Evolutionary conservation across 108 stramenopile genomes (phyloP).

Genomic region (Fistulifera pelliculosa): DNA sequence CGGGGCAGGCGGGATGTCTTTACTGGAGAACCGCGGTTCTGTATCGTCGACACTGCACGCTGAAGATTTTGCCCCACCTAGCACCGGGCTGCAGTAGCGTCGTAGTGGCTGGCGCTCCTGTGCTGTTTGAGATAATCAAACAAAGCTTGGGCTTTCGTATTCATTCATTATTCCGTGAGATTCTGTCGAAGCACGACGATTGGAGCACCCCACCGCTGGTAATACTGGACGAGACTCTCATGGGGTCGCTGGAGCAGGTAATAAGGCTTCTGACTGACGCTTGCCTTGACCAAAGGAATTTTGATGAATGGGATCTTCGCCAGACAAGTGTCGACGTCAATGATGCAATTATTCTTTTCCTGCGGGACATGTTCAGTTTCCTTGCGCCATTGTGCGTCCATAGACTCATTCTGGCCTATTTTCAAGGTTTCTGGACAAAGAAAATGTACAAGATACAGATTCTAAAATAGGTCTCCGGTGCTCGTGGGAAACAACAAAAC

Average conservation of each 20-base stretch:
- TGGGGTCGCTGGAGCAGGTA: slow-evolving; percentile 46
- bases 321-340: slow-evolving; percentile 83
- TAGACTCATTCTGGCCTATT: slow-evolving; percentile 59
- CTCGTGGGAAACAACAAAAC: slow-evolving; percentile 74
- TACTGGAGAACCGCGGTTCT: background rate
- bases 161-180: slow-evolving; percentile 31
- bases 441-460: slow-evolving; percentile 68
- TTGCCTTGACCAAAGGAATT: slow-evolving; percentile 75
- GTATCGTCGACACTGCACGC: slow-evolving; percentile 15
- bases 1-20: background rate
- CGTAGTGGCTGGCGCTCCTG: slow-evolving; percentile 74
- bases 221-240: slow-evolving; percentile 51
- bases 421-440: slow-evolving; percentile 57
- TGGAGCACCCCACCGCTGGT: slow-evolving; percentile 42
- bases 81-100: slow-evolving; percentile 57
- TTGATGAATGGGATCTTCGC: slow-evolving; percentile 74
- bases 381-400: slow-evolving; percentile 56
- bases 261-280: slow-evolving; percentile 70
- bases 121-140: slow-evolving; percentile 81
- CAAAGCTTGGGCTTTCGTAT: slow-evolving; percentile 73
- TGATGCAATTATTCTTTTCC: slow-evolving; percentile 69
- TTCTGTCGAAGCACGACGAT: background rate
- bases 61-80: slow-evolving; percentile 45
- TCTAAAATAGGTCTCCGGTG: slow-evolving; percentile 70
- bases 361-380: slow-evolving; percentile 75